Conservation (phyloP, 371 early-diverging fungal species). For the Mortierella sp. region DNA sequence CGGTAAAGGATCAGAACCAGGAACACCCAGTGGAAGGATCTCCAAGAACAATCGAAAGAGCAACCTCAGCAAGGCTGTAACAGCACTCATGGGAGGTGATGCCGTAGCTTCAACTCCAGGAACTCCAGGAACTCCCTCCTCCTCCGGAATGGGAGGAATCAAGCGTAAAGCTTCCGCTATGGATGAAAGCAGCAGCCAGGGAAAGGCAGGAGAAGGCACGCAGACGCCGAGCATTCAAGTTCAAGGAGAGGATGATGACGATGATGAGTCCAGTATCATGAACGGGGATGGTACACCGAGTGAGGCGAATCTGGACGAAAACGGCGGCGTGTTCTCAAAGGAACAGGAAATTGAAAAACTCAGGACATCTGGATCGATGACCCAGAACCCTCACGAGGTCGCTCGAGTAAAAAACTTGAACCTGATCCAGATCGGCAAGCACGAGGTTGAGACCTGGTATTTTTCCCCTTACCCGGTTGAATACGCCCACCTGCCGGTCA, state of each 20-base stretch:
- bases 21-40: slow-evolving; percentile 28
- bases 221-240: slow-evolving; percentile 33
- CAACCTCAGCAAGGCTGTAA: slow-evolving; percentile 40
- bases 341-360: slow-evolving; percentile 94
- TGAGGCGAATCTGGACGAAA: slow-evolving; percentile 14
- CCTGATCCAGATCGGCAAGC: slow-evolving; percentile 93
- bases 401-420: slow-evolving; percentile 95
- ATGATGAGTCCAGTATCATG: slow-evolving; percentile 56
- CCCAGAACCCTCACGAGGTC: slow-evolving; percentile 91
- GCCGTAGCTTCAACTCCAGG: slow-evolving; percentile 16
- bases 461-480: slow-evolving; percentile 96
- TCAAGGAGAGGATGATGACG: slow-evolving; percentile 61
- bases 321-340: slow-evolving; percentile 69
- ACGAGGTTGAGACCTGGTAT: slow-evolving; percentile 98
- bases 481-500: slow-evolving; percentile 74
- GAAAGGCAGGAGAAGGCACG: slow-evolving; percentile 16
- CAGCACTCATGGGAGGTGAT: slow-evolving; percentile 55
- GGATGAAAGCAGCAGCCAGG: slow-evolving; percentile 40
- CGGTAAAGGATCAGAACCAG: slow-evolving; percentile 50
- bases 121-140: slow-evolving; percentile 25
- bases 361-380: slow-evolving; percentile 94
- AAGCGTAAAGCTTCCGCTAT: slow-evolving; percentile 53
- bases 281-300: slow-evolving; percentile 30
- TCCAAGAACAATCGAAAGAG: slow-evolving; percentile 47
- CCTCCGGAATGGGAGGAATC: no score